Evolutionary conservation across 805 yeast genomes (phyloP).

Genomic region (Metschnikowia drakensbergensis): DNA sequence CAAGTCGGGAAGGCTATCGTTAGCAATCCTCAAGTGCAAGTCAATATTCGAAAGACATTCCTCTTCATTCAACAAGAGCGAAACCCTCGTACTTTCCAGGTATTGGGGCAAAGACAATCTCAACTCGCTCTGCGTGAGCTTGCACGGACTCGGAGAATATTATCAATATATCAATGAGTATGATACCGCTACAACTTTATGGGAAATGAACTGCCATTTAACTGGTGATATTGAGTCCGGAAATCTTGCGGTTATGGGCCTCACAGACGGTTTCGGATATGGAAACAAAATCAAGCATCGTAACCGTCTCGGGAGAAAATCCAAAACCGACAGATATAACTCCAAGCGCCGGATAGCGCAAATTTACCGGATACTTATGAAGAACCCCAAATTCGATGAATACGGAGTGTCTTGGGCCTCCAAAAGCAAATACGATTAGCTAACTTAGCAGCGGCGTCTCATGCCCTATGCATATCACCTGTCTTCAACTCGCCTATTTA

Average conservation of each 20-base stretch:
- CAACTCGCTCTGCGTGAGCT: constrained; percentile 17
- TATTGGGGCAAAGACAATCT: constrained; percentile 18
- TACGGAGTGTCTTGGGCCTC: constrained; percentile 19
- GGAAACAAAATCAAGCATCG: constrained; percentile 20
- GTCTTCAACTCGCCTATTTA: not conserved
- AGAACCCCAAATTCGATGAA: constrained; percentile 15
- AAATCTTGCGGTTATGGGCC: constrained; percentile 22
- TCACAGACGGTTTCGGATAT: constrained; percentile 20
- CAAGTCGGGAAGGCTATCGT: constrained; percentile 19
- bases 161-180: constrained; percentile 17
- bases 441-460: not conserved
- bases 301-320: constrained; percentile 19
- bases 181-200: constrained; percentile 20
- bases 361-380: constrained; percentile 17
- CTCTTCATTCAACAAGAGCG: not conserved
- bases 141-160: constrained; percentile 21
- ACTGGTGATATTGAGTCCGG: constrained; percentile 22
- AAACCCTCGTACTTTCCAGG: constrained; percentile 5
- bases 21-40: constrained; percentile 15
- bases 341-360: constrained; percentile 21
- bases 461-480: not conserved
- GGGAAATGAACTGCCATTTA: constrained; percentile 23
- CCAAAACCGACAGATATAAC: constrained; percentile 19
- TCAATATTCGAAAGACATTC: constrained; percentile 9
- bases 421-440: constrained; percentile 17